Evolutionary conservation across 1,284 basidiomycete species (phyloP).

Genomic region (Pascua sp.): DNA sequence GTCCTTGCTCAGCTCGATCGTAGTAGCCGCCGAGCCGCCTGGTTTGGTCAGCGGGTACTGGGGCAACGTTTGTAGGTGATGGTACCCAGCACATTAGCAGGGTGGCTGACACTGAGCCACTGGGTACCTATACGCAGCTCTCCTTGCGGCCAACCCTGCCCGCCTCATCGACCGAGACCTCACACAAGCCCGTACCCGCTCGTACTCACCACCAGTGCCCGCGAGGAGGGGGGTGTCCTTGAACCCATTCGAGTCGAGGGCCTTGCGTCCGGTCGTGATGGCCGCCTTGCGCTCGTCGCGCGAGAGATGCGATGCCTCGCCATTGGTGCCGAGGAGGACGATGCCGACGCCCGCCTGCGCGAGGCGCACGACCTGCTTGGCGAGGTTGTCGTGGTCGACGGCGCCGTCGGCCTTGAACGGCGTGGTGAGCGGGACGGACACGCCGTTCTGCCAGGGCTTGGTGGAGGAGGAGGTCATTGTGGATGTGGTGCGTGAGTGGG

Average conservation of each 20-base stretch:
- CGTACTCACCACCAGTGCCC: constrained; percentile 69
- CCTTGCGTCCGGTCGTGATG: constrained; percentile 65
- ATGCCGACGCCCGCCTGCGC: constrained; percentile 51
- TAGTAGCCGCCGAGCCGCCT: constrained; percentile 67
- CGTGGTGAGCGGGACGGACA: constrained; percentile 52
- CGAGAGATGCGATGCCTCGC: constrained; percentile 61
- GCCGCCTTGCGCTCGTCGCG: constrained; percentile 63
- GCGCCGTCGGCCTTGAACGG: constrained; percentile 48
- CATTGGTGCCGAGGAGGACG: constrained; percentile 52
- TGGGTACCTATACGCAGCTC: no score
- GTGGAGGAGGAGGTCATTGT: constrained; percentile 9
- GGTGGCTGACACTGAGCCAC: no score
- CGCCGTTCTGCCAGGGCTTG: constrained; percentile 38
- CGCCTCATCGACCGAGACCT: no score
- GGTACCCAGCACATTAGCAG: no score
- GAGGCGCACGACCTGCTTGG: constrained; percentile 50
- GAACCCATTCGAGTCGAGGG: constrained; percentile 70
- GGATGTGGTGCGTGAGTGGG: not conserved
- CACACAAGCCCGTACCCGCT: not conserved
- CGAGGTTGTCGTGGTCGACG: constrained; percentile 47
- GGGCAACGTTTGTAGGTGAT: not conserved
- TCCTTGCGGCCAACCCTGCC: not conserved
- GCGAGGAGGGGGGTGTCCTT: constrained; percentile 68
- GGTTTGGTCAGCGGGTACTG: not conserved
- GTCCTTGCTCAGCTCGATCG: constrained; percentile 71